A percentile compares a stretch with the other conserved stretches of the same genome.
These are phyloP conservation scores for Pseudopyrenochaeta lycopersici DNA, from an alignment of 2,329 filamentous ascomycete species.

Conservation along the genomic window DNA sequence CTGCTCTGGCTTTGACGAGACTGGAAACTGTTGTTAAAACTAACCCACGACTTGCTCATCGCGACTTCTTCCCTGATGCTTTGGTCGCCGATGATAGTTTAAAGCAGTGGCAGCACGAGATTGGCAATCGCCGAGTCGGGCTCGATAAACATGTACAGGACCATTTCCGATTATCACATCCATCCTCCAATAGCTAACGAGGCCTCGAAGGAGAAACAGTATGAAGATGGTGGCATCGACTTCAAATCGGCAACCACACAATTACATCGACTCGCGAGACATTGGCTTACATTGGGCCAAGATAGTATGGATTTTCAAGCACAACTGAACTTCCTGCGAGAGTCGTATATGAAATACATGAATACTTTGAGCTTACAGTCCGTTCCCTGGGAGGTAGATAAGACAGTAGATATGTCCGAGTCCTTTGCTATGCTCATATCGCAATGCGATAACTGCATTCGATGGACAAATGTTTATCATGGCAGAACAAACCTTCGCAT, in stretches of 20 bases:
- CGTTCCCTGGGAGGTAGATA: slow-evolving; percentile 14
- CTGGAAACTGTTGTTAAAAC: slow-evolving; percentile 12
- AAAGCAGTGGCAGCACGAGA: slow-evolving; percentile 28
- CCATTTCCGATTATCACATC: neutral
- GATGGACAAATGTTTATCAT: slow-evolving; percentile 29
- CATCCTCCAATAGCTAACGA: neutral
- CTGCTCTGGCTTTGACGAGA: slow-evolving; percentile 11
- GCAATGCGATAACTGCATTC: slow-evolving; percentile 24
- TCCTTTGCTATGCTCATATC: slow-evolving; percentile 25
- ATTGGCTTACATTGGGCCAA: slow-evolving; percentile 33
- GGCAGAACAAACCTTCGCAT: slow-evolving; percentile 32
- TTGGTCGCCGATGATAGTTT: slow-evolving; percentile 28
- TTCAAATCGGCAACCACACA: slow-evolving; percentile 19
- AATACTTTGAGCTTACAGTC: neutral
- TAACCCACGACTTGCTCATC: slow-evolving; percentile 13
- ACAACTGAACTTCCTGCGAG: slow-evolving; percentile 26
- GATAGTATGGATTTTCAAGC: slow-evolving; percentile 23
- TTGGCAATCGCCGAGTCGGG: slow-evolving; percentile 19
- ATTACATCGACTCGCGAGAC: slow-evolving; percentile 24
- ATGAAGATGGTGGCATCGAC: slow-evolving; percentile 13
- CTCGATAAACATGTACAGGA: slow-evolving; percentile 20
- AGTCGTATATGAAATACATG: slow-evolving; percentile 17
- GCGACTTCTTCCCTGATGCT: slow-evolving; percentile 30
- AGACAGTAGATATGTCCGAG: slow-evolving; percentile 15
- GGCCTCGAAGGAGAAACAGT: slow-evolving; percentile 10